These are phyloP conservation scores for Serendipita sp. DNA, from an alignment of 768 basidiomycete genomes.

Conservation along the genomic window DNA sequence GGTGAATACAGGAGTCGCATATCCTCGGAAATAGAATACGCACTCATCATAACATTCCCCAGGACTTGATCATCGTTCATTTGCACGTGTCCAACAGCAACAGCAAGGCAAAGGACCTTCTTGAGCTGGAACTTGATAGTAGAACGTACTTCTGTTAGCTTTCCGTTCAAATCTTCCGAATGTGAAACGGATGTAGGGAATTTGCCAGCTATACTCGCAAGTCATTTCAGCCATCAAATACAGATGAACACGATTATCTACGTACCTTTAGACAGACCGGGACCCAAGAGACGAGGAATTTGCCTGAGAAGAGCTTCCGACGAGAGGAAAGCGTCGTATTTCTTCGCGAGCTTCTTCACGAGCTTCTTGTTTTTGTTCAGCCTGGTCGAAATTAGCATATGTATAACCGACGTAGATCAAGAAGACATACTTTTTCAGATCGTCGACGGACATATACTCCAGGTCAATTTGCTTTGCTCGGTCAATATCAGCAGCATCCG, in stretches of 20 bases:
- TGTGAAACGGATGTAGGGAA: conserved; percentile 97
- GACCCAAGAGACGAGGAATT: conserved; percentile 97
- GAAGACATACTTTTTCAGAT: conserved; percentile 79
- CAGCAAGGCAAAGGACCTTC: conserved; percentile 97
- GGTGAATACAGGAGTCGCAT: not conserved
- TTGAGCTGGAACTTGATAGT: conserved; percentile 99
- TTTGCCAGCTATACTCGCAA: conserved; percentile 59
- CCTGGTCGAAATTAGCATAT: conserved; percentile 24
- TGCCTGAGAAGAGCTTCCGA: conserved; percentile 98
- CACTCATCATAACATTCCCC: conserved; percentile 93
- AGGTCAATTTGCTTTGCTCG: conserved; percentile 95
- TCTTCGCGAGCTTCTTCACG: conserved; percentile 99
- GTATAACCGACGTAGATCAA: not conserved
- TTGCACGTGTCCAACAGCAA: conserved; percentile 92
- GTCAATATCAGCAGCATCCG: conserved; percentile 97
- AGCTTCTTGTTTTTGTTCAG: conserved; percentile 99
- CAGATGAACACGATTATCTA: conserved; percentile 6
- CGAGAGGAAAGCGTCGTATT: conserved; percentile 96
- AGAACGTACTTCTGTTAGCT: conserved; percentile 88
- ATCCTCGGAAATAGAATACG: conserved; percentile 16
- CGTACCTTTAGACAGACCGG: conserved; percentile 95
- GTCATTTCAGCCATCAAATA: not conserved
- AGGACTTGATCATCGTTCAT: conserved; percentile 97
- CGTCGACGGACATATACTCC: conserved; percentile 98
- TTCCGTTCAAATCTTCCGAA: conserved; percentile 74